Conservation (phyloP, 225 moss, liverwort and hornwort genomes). For the Asterella californica region DNA sequence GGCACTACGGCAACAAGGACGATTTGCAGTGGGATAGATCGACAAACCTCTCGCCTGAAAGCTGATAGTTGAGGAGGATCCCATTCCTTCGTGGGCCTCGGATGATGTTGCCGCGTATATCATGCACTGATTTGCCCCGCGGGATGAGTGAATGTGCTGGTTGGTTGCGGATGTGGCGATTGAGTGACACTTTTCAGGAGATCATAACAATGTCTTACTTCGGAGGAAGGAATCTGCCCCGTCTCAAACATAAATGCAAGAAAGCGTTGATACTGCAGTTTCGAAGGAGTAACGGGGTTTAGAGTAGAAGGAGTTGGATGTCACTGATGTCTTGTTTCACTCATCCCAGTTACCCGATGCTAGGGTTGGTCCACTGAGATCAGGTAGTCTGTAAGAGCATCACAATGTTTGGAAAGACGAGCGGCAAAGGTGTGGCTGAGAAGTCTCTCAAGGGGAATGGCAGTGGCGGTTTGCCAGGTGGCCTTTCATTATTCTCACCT, state of each 20-base stretch:
- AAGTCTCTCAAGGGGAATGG: conserved; percentile 8
- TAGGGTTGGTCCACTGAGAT: not conserved
- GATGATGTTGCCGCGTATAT: not conserved
- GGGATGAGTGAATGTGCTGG: not conserved
- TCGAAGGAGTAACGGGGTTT: not conserved
- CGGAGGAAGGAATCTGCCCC: not conserved
- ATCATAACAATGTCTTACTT: not conserved
- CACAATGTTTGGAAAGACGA: not conserved
- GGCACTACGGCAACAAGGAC: not conserved
- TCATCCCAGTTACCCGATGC: not conserved
- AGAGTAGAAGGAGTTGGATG: not conserved
- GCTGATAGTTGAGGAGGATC: not conserved
- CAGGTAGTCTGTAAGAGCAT: not conserved
- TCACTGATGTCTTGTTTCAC: not conserved
- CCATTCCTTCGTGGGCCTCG: not conserved
- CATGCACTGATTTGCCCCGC: not conserved
- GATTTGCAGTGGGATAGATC: not conserved
- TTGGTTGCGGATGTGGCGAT: not conserved
- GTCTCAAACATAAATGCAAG: not conserved
- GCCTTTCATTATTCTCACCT: not conserved
- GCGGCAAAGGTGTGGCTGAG: not conserved
- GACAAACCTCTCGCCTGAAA: not conserved
- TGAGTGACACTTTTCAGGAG: not conserved
- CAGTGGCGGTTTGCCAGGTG: not conserved
- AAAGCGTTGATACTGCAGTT: not conserved